Base-by-base conservation (phyloP, 164 flowering plant genomes). In the Berberis vulgaris region DNA sequence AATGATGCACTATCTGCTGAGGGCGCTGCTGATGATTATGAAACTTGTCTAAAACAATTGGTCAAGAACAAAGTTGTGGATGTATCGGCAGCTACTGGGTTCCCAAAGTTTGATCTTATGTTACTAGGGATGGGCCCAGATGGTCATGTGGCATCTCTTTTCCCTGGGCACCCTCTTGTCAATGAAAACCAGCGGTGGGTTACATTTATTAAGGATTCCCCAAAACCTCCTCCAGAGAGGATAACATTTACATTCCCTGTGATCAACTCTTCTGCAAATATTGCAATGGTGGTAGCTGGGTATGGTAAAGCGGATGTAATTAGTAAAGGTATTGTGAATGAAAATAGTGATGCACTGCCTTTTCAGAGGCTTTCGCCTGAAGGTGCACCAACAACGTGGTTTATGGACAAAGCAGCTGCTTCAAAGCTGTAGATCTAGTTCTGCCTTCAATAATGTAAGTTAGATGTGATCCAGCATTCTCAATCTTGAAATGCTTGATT, bases 361-460 rank as follows among this genome's bases (percentile, higher is more conserved):
- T 65, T 68, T 68, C 59, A 68, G 41, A 60, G 68, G 71, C 81
- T 75, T n/a, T 62, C 65, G 12, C 67, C 81, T 7, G 67, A 65
- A 50, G 65, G 42, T 45, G 79, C 62, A 43, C 65, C 65, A 60
- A 9, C 69, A 7, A 66, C 66, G 2, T 80, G 83, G 83, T 77
- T 80, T 64, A n/a, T 80, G 60, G 77, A 74, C 65, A 75, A 71
- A 60, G 81, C 60, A 38, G 81, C 83, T 40, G 79, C 79, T 64
- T 75, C 83, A 2, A 65, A 63, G 65, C 69, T 78, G 52, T 71
- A 61, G 56, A 45, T n/a, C 11, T 4, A 52, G 57, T n/a, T 39
- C 9, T 41, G 57, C 40, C 12, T 58, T 40, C 43, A 2, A 6
- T 7, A n/a, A 43, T 45, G 3, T 13, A 3, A 45, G 39, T 43